Conservation (phyloP, 305 asterid species). For the Fraxinus floribunda region DNA sequence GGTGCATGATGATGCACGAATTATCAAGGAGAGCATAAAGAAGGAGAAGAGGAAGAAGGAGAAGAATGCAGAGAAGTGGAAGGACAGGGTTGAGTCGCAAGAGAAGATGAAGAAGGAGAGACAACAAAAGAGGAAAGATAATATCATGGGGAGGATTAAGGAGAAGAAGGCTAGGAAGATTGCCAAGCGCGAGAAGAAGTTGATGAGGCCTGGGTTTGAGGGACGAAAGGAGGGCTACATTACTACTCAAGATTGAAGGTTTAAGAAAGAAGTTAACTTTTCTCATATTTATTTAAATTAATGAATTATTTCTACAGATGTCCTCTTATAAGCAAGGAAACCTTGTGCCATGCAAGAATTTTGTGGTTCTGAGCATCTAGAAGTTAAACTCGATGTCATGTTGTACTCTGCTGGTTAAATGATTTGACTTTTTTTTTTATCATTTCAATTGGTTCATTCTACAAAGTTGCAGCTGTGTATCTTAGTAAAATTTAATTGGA, state of each 20-base stretch:
- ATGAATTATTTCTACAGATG: background rate
- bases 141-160: conserved; percentile 65
- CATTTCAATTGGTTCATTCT: background rate
- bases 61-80: conserved; percentile 64
- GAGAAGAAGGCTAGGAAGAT: conserved; percentile 82
- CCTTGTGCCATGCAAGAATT: background rate
- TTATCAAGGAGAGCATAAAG: conserved; percentile 74
- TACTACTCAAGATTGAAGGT: conserved; percentile 50
- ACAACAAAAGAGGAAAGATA: conserved; percentile 81
- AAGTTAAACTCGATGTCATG: conserved; percentile 4
- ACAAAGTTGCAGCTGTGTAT: background rate
- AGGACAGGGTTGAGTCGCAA: no score
- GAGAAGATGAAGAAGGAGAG: conserved; percentile 48
- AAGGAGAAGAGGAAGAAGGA: conserved; percentile 74
- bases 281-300: background rate
- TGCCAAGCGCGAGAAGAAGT: conserved; percentile 92
- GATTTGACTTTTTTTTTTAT: conserved; percentile 10
- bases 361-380: conserved; percentile 10
- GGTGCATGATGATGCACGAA: conserved; percentile 71
- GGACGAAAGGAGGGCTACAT: conserved; percentile 75
- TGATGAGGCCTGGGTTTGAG: conserved; percentile 94
- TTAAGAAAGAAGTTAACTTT: background rate
- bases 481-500: background rate
- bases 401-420: conserved; percentile 11
- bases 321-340: background rate